Conservation (phyloP, 305 asterid genomes). For the Salvia sclarea region DNA sequence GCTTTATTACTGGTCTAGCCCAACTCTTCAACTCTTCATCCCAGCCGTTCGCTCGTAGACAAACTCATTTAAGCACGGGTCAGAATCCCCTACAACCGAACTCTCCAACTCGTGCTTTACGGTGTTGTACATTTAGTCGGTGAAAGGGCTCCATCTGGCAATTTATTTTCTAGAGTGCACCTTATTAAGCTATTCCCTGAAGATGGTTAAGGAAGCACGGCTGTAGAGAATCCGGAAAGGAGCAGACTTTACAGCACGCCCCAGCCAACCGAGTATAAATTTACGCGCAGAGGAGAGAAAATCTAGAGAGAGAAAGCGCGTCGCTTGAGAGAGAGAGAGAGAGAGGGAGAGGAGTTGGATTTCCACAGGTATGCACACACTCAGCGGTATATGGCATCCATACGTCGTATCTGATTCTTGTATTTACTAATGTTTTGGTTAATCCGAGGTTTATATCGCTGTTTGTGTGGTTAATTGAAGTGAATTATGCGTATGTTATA, state of each 20-base stretch:
- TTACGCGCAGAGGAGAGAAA: slow-evolving; percentile 32
- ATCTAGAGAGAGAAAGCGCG: slow-evolving; percentile 46
- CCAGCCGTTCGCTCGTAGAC: slow-evolving; percentile 39
- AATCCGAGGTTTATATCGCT: slow-evolving; percentile 2
- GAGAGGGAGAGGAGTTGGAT: slow-evolving; percentile 37
- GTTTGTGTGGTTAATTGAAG: slow-evolving; percentile 23
- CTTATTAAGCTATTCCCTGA: not conserved
- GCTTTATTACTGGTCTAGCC: slow-evolving; percentile 19
- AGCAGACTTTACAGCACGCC: slow-evolving; percentile 31
- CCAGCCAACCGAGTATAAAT: slow-evolving; percentile 37
- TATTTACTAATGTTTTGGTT: slow-evolving; percentile 7
- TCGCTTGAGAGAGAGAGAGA: slow-evolving; percentile 18
- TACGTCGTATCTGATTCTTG: slow-evolving; percentile 22
- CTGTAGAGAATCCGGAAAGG: slow-evolving; percentile 27
- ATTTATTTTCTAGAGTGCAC: not conserved
- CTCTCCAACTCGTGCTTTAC: not conserved
- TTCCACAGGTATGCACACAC: slow-evolving; percentile 42
- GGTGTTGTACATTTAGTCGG: slow-evolving; percentile 22
- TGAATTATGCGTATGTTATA: not conserved
- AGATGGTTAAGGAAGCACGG: not conserved
- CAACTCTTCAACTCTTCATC: slow-evolving; percentile 33
- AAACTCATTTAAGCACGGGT: slow-evolving; percentile 34
- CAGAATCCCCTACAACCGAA: slow-evolving; percentile 26
- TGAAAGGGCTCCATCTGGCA: not conserved
- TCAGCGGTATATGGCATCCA: slow-evolving; percentile 18